These are phyloP conservation scores for Hymenoscyphus scutula DNA, from an alignment of 2,329 filamentous ascomycete species.

Conservation along the genomic window DNA sequence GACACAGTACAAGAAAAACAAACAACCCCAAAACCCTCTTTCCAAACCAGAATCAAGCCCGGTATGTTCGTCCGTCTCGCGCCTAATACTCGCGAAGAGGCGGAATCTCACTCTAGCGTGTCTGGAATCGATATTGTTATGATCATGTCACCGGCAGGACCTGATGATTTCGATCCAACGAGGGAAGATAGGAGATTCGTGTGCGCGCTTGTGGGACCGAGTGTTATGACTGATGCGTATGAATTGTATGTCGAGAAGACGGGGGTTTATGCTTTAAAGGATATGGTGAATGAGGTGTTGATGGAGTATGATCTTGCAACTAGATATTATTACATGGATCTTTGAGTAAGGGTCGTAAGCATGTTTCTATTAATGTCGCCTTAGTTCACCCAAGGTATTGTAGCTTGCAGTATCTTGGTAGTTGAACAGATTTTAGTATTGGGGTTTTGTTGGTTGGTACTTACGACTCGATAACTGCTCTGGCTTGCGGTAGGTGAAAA, in stretches of 20 bases:
- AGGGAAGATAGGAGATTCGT: slow-evolving; percentile 32
- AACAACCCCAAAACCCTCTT: background rate
- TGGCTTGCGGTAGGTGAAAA: no score
- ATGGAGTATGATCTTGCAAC: slow-evolving; percentile 38
- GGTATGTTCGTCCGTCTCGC: background rate
- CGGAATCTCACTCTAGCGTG: no score
- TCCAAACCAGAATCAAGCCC: background rate
- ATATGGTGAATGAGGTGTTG: slow-evolving; percentile 42
- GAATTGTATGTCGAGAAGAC: slow-evolving; percentile 43
- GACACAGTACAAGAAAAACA: background rate
- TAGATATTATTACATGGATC: slow-evolving; percentile 42
- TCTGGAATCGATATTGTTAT: background rate
- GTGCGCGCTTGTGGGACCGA: slow-evolving; percentile 40
- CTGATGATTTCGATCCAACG: slow-evolving; percentile 17
- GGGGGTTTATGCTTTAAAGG: slow-evolving; percentile 34
- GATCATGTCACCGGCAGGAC: background rate
- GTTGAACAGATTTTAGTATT: no score
- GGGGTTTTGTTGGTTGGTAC: no score
- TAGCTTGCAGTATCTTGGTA: no score
- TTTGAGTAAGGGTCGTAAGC: slow-evolving; percentile 12
- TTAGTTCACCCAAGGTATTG: no score
- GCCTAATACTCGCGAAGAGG: no score
- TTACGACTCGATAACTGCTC: no score
- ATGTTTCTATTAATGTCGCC: no score
- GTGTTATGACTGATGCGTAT: slow-evolving; percentile 39